A percentile compares a stretch with the other conserved stretches of the same genome.
phyloP scores from a whole-genome alignment of 257 asterid genomes.

The Nicotiana knightiana region DNA sequence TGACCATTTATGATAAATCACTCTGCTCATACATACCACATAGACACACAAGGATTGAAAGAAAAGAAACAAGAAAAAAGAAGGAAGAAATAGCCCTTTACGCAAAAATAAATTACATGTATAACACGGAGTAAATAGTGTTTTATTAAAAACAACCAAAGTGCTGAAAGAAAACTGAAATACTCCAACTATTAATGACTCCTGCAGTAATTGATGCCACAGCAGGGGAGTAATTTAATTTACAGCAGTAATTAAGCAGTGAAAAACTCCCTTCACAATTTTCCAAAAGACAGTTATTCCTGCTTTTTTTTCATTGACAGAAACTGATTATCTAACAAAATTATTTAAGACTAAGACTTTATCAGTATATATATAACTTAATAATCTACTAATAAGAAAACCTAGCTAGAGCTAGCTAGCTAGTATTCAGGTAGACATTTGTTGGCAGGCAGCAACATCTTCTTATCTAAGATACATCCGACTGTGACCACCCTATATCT shows the following conservation, averaged over 20 bases:
- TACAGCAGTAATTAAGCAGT: not conserved
- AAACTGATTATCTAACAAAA: not conserved
- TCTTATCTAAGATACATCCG: not conserved
- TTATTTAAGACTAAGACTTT: not conserved
- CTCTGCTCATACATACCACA: not conserved
- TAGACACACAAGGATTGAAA: not conserved
- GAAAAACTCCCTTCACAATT: not conserved
- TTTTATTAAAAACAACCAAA: not conserved
- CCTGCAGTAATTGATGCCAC: not conserved
- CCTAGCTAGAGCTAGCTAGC: not conserved
- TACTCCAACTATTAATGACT: not conserved
- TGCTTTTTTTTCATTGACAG: not conserved
- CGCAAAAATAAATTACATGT: not conserved
- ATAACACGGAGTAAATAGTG: not conserved
- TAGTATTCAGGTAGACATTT: slow-evolving; percentile 1
- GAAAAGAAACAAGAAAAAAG: not conserved
- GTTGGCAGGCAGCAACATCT: not conserved
- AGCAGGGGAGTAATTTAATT: not conserved
- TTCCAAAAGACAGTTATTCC: not conserved
- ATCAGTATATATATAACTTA: not conserved
- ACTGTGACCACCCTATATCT: not conserved
- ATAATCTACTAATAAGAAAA: not conserved
- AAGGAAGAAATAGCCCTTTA: not conserved
- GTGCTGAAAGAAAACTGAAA: not conserved
- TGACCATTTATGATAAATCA: not conserved